Evolutionary conservation across 202 grass and related monocot genomes (phyloP), one percentile per base, ranked within the genome.

Genomic region (Zoysia matrella): DNA sequence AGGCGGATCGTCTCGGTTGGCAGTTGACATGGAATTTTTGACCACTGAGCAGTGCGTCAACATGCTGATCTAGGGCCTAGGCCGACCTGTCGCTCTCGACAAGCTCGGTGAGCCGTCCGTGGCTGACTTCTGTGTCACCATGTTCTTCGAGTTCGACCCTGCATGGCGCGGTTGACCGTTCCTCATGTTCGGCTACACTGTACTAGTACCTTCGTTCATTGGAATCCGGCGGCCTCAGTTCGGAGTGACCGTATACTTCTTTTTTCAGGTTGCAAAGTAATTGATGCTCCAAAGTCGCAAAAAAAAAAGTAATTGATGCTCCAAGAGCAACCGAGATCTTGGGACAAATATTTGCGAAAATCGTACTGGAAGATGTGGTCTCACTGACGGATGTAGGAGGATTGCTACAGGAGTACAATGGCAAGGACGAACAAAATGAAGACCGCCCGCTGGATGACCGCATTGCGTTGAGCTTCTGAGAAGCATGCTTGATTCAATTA

Each of bases 261-360:
- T 30, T 30, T 30, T 30, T 30, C 22, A 30, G 22, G 22, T 30
- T 30, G 0, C 22, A 30, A 30, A 30, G 22, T 30, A 30, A 30
- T 30, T 0, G 22, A 30, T 30, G 22, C 22, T 30, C 22, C 46
- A 6, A 47, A 47, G 5, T 47, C 40, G 66, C 94, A 75, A 89
- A 94, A 80, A 91, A 94, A 81, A 88, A 81, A n/a, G 78, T 97
- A 46, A 94, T 85, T 3, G 94, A 97, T 72, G 94, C 94, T 30
- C 94, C 92, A 4, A 94, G 81, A 83, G 94, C 92, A 0, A 61
- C 92, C 1, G 88, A 92, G 76, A 94, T 94, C 84, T 68, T 97
- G 4, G 92, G 94, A 2, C 83, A 55, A 47, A 79, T 94, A 42
- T 92, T 97, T 72, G 91, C 89, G 15, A 92, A 78, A 72, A 72